Evolutionary conservation across 257 asterid species (phyloP), one percentile per base, ranked within the genome.

Genomic region (Salvia rosmarinus): DNA sequence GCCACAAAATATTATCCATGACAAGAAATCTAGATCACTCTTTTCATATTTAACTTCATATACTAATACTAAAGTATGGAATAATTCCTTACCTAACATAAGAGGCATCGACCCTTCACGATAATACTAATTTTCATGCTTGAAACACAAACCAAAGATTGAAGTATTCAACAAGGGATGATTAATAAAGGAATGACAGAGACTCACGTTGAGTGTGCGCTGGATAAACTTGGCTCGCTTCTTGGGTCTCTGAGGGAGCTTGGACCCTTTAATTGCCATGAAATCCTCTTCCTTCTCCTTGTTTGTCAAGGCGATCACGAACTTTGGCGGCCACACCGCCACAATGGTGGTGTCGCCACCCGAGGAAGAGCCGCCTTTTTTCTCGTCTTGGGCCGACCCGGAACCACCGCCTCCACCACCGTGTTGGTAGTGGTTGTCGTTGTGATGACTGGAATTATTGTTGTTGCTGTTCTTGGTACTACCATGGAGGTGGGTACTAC

Each of bases 201-300:
- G 68, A 79, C 96, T 92, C 67, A 92, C 98, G 73, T 88, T 92
- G 84, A 92, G 89, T 40, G 93, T 87, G 5, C 97, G 95, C 75
- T 92, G 98, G 72, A 92, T 85, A 52, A 83, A 70, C 71, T 92
- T 92, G 21, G 97, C 96, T 69, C 98, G 76, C 70, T 92, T 92
- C 85, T 92, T 92, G 65, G 98, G 98, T 75, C 98, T 85, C 63
- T 92, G 98, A 68, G 98, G 98, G 1, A 88, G 95, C 75, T 88
- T 92, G 65, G 98, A 92, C 35, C 97, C 98, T 82, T 90, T 92
- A 61, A 92, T 84, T 25, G 91, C 92, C 92, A 89, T 51, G 69
- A 90, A 92, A 73, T 92, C 98, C 78, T 92, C 98, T 75, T 92
- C 98, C 74, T 92, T 92, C 84, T 92, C 98, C 84, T 92, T 92